These are phyloP conservation scores for Microascus cirrosus DNA, from an alignment of 2,329 filamentous ascomycete species.

Conservation along the genomic window DNA sequence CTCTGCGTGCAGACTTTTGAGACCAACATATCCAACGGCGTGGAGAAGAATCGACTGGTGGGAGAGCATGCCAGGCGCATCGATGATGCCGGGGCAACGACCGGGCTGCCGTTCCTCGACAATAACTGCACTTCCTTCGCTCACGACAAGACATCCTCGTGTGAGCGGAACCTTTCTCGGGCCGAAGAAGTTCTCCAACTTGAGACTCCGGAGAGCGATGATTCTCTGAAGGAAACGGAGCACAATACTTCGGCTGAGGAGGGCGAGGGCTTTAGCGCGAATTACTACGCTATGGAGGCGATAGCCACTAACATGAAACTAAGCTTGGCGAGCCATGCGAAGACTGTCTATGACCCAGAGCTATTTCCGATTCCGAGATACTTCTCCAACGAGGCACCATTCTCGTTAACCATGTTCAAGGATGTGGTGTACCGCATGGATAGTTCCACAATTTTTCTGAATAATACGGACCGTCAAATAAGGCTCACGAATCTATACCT, in stretches of 20 bases:
- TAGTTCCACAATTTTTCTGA: too few species aligned
- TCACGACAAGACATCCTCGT: neutral
- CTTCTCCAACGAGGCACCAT: neutral
- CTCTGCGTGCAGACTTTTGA: conserved; percentile 3
- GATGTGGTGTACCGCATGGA: too few species aligned
- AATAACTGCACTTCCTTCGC: neutral
- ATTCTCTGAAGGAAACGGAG: too few species aligned
- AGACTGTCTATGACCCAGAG: neutral
- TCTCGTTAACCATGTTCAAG: neutral
- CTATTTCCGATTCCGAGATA: neutral
- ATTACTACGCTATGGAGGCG: neutral
- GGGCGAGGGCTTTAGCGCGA: neutral
- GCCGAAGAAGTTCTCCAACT: neutral
- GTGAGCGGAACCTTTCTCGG: neutral
- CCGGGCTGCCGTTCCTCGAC: neutral
- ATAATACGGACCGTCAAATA: neutral
- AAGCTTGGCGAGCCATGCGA: neutral
- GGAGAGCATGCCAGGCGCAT: neutral
- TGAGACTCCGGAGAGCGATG: too few species aligned
- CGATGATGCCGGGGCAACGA: neutral
- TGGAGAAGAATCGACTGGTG: neutral
- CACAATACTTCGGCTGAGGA: too few species aligned
- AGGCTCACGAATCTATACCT: neutral
- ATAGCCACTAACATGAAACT: neutral
- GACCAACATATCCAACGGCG: neutral